Evolutionary conservation across 306 rosid genomes (phyloP), one percentile per base, ranked within the genome.

Genomic region (Chamaecrista fasciculata): DNA sequence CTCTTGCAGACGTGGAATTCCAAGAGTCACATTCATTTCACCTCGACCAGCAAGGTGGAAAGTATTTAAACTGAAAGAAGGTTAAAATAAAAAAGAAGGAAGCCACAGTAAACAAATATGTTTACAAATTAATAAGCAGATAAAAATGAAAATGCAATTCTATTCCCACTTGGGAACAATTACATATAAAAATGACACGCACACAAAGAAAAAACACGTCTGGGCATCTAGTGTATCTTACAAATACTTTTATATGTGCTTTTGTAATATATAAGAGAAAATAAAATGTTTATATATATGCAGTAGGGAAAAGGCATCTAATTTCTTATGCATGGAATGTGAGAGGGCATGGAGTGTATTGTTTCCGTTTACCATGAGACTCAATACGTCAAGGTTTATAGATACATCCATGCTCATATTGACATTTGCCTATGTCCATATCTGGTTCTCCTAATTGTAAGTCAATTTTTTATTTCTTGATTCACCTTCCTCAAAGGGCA

Each of bases 21-120:
- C 98, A 60, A 94, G 98, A 1, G 98, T 94, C 78, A 90, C 98
- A 43, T 94, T 94, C 96, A 86, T 88, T 86, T 94, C 97, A 82
- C 97, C 97, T 71, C 97, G 87, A 67, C 96, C 97, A 51, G 95
- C 98, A 79, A 88, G 91, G 67, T 90, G 97, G 72, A 94, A 94
- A 21, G 98, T 94, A 79, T 94, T 94, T 80, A 90, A 77, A 79
- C 98, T 90, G 89, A 53, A 55, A 76, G 26, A 56, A 21, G 56
- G 55, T 20, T 15, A 1, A n/a, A n/a, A 2, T 2, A 57, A 19
- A 0, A 39, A 8, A 67, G 48, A 16, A 31, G n/a, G 14, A 67
- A 55, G 36, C 33, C 8, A 62, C n/a, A 29, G 31, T 18, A 59
- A 47, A 51, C 1, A 31, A 39, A 47, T 57, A 28, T 2, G 36